These are phyloP conservation scores for Leccinellum rugosiceps DNA, from an alignment of 768 basidiomycete species.

Conservation along the genomic window DNA sequence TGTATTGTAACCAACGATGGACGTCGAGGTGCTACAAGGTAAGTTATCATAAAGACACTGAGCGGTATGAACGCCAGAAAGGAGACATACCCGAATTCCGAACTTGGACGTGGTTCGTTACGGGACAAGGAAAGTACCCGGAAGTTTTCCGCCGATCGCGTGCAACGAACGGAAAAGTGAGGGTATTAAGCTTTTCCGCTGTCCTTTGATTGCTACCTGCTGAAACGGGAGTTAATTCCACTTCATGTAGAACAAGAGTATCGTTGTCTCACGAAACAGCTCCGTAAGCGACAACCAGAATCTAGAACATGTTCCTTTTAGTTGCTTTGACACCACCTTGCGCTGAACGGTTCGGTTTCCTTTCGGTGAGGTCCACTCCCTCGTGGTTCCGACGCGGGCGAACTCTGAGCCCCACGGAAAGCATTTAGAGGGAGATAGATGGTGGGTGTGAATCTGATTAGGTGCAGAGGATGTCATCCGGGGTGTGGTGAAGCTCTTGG, in stretches of 20 bases:
- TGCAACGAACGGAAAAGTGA: background rate
- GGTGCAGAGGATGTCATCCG: background rate
- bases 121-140: background rate
- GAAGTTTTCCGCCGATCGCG: background rate
- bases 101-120: background rate
- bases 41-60: background rate
- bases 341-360: background rate
- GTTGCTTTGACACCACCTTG: background rate
- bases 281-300: background rate
- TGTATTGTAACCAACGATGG: background rate
- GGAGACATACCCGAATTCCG: background rate
- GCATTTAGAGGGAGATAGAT: too few species aligned
- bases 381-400: background rate
- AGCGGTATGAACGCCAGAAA: background rate
- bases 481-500: background rate
- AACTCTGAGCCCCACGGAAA: background rate
- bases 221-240: background rate
- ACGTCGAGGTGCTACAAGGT: background rate
- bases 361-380: background rate
- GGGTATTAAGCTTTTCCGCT: background rate
- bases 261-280: background rate
- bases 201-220: background rate
- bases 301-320: background rate
- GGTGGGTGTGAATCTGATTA: background rate
- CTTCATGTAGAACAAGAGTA: background rate